These are phyloP conservation scores for Vicia sativa DNA, from an alignment of 306 rosid genomes.

Conservation along the genomic window DNA sequence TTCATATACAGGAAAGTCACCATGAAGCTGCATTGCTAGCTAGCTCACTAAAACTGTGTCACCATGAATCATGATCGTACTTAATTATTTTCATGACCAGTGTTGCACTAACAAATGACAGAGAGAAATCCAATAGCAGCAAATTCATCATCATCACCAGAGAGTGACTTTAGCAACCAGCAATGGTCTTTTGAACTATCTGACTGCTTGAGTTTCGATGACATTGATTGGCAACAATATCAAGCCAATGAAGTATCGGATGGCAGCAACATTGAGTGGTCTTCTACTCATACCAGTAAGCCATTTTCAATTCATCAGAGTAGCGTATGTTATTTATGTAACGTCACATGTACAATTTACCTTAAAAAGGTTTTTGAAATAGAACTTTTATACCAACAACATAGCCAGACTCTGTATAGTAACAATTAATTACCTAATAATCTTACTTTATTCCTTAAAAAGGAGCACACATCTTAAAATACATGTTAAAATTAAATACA, in stretches of 20 bases:
- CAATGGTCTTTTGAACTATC: constrained; percentile 53
- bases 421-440: neutral
- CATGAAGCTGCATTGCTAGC: constrained; percentile 57
- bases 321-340: neutral
- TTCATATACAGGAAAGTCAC: constrained; percentile 57
- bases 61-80: no score
- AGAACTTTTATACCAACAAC: neutral
- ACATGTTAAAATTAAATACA: neutral
- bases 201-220: constrained; percentile 54
- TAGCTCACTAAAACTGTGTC: constrained; percentile 15
- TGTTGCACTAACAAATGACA: constrained; percentile 51
- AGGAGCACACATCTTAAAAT: constrained; percentile 1
- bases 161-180: constrained; percentile 36
- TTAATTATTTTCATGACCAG: constrained; percentile 21
- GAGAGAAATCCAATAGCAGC: constrained; percentile 36
- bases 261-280: constrained; percentile 44
- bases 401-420: neutral
- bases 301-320: neutral
- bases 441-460: constrained; percentile 14
- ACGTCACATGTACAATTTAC: neutral
- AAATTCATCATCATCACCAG: constrained; percentile 41
- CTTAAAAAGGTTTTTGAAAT: neutral
- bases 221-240: constrained; percentile 35
- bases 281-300: constrained; percentile 50
- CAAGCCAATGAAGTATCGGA: constrained; percentile 36